These are phyloP conservation scores for Kodamaea laetipori DNA, from an alignment of 805 yeast species.

Conservation along the genomic window DNA sequence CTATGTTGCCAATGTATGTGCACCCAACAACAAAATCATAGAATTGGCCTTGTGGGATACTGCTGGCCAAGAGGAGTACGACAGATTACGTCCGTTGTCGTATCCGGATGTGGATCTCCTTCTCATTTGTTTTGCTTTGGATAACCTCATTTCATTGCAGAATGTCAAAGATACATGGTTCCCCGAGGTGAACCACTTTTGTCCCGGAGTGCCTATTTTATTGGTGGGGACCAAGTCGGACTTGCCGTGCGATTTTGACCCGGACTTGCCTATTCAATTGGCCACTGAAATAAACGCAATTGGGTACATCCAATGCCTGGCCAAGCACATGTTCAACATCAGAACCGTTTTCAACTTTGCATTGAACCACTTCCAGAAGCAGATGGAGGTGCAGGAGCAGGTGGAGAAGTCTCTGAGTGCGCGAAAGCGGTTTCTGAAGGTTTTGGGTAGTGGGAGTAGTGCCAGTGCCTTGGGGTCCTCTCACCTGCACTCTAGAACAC, in stretches of 20 bases:
- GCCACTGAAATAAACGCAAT: constrained; percentile 67
- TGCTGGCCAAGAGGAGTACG: constrained; percentile 88
- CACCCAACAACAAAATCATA: constrained; percentile 77
- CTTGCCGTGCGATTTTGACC: constrained; percentile 40
- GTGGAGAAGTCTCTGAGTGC: constrained; percentile 32
- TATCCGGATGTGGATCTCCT: constrained; percentile 79
- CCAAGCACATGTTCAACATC: constrained; percentile 68
- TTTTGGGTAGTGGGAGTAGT: constrained; percentile 25
- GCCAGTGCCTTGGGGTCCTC: constrained; percentile 13
- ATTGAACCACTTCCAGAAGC: constrained; percentile 44
- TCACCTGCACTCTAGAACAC: constrained; percentile 13
- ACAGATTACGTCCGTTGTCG: constrained; percentile 72
- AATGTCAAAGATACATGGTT: constrained; percentile 83
- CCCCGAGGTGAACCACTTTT: constrained; percentile 82
- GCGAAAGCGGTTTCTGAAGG: constrained; percentile 37
- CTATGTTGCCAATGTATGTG: constrained; percentile 63
- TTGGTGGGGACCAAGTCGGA: constrained; percentile 86
- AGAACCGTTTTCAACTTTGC: constrained; percentile 68
- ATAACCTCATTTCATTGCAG: constrained; percentile 60
- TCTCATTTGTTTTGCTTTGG: constrained; percentile 74
- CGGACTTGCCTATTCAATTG: constrained; percentile 51
- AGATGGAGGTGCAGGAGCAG: constrained; percentile 38
- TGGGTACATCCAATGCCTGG: constrained; percentile 78
- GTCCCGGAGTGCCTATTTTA: constrained; percentile 75
- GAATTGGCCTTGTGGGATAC: constrained; percentile 86